A percentile compares a stretch with the other conserved stretches of the same genome.
These are phyloP conservation scores for Bolboschoenus planiculmis DNA, from an alignment of 176 grass and related monocot species.

Conservation along the genomic window DNA sequence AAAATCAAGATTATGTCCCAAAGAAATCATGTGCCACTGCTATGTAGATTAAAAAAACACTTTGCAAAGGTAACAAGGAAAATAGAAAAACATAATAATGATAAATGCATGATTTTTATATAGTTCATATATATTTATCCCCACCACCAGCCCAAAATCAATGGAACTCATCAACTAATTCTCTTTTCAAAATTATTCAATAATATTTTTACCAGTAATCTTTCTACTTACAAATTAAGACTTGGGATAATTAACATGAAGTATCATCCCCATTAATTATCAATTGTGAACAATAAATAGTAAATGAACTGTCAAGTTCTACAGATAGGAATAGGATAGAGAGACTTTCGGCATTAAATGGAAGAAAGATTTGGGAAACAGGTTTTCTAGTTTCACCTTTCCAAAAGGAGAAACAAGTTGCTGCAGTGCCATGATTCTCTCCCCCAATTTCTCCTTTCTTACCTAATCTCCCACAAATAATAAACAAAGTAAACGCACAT, in stretches of 20 bases:
- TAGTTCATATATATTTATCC: background rate
- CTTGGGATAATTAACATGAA: background rate
- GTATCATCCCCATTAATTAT: background rate
- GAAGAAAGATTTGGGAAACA: background rate
- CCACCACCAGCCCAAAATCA: background rate
- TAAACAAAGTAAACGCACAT: background rate
- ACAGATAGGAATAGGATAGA: background rate
- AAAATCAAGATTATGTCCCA: too few relatives aligned
- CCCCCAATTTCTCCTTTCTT: slow-evolving; percentile 41
- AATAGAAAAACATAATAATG: background rate
- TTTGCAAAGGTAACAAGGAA: background rate
- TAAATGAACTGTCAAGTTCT: background rate
- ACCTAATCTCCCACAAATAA: slow-evolving; percentile 13
- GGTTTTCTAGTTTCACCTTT: slow-evolving; percentile 23
- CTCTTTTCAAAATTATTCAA: background rate
- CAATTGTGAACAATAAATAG: background rate
- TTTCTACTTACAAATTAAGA: background rate
- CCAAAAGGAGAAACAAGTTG: slow-evolving; percentile 42
- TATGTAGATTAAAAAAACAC: too few relatives aligned
- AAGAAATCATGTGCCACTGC: too few relatives aligned
- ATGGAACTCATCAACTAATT: background rate
- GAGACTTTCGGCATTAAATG: slow-evolving; percentile 1
- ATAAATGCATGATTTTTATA: background rate
- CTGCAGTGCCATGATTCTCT: slow-evolving; percentile 35
- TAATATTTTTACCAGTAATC: background rate